phyloP scores from a whole-genome alignment of 139 green algal species.

The Closterium sp. region DNA sequence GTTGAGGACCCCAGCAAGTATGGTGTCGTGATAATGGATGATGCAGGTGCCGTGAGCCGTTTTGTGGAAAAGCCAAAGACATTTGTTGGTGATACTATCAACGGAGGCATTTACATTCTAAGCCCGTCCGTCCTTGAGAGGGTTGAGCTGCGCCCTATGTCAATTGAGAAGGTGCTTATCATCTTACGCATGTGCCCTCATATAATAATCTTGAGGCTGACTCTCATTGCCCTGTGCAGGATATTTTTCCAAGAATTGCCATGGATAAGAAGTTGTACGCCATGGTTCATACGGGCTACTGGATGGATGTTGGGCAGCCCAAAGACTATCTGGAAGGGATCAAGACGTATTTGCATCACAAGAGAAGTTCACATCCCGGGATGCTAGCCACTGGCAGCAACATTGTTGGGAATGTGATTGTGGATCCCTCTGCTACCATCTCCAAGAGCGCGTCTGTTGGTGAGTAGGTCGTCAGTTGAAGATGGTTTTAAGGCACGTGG shows the following conservation, averaged over 20 bases:
- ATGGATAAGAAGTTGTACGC: constrained; percentile 78
- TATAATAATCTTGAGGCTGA: not conserved
- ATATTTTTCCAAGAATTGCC: constrained; percentile 90
- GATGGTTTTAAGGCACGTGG: not conserved
- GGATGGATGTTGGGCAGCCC: constrained; percentile 98
- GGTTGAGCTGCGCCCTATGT: constrained; percentile 88
- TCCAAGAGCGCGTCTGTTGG: constrained; percentile 51
- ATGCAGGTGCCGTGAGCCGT: constrained; percentile 71
- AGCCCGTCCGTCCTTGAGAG: constrained; percentile 79
- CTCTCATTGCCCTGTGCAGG: constrained; percentile 33
- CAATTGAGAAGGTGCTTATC: constrained; percentile 23
- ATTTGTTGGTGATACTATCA: constrained; percentile 99
- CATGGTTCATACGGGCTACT: constrained; percentile 88
- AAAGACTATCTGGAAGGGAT: constrained; percentile 86
- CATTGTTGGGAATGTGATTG: constrained; percentile 49
- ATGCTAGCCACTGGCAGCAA: constrained; percentile 19
- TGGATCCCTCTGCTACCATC: constrained; percentile 62
- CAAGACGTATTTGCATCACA: constrained; percentile 76
- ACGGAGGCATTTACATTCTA: constrained; percentile 93
- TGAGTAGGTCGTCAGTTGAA: not conserved
- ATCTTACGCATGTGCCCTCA: not conserved
- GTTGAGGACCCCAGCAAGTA: constrained; percentile 80
- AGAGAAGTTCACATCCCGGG: constrained; percentile 49
- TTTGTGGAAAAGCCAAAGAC: constrained; percentile 77
- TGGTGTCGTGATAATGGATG: constrained; percentile 90